Evolutionary conservation across 148 eudicot species (phyloP).

Genomic region (Vaccinium myrtillus): DNA sequence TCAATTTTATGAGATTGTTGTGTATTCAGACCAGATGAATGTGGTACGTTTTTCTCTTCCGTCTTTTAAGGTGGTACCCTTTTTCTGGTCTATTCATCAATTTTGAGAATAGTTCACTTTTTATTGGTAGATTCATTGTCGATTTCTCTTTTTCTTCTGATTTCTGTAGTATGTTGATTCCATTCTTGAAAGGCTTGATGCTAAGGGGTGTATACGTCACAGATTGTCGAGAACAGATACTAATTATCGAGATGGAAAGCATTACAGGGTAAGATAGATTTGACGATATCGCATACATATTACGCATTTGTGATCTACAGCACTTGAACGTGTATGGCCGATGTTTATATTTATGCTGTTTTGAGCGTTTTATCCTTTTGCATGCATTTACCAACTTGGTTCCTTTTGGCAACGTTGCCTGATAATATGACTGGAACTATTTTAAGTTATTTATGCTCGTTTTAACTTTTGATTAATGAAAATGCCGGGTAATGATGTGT

Average conservation of each 20-base stretch:
- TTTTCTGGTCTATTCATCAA: neutral
- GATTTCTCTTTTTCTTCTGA: conserved; percentile 8
- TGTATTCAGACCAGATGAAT: conserved; percentile 70
- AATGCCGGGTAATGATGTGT: neutral
- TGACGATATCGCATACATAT: neutral
- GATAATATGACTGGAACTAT: neutral
- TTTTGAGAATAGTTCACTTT: neutral
- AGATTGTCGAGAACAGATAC: conserved; percentile 76
- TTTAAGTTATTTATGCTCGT: neutral
- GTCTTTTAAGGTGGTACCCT: neutral
- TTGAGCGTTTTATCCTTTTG: neutral
- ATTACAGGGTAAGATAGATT: conserved; percentile 66
- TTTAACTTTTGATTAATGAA: neutral
- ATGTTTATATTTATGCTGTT: neutral
- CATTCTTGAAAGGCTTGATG: conserved; percentile 73
- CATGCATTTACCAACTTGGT: neutral
- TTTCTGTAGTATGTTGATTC: conserved; percentile 83
- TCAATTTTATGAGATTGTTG: conserved; percentile 77
- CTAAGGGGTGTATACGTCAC: conserved; percentile 51
- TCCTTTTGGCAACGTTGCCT: neutral
- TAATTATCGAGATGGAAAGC: conserved; percentile 75
- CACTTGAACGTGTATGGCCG: neutral
- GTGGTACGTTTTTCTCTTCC: conserved; percentile 43
- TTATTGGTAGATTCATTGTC: neutral
- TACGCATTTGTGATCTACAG: neutral